Evolutionary conservation across 345 rosid species (phyloP), one percentile per base, ranked within the genome.

Genomic region (Melastoma malabathricum): DNA sequence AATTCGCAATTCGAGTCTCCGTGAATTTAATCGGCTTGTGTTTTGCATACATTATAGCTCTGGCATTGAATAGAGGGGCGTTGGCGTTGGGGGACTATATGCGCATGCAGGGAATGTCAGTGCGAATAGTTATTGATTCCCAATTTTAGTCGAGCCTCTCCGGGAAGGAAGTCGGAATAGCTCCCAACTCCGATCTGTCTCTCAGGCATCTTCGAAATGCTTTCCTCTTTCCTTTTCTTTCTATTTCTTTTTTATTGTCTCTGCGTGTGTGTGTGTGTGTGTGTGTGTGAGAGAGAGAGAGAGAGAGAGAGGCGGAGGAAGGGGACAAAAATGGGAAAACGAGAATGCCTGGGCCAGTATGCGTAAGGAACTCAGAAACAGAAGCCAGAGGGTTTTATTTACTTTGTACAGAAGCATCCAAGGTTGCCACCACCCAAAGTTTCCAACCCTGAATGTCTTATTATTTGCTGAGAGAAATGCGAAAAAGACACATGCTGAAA

Each of bases 371-470:
- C 22, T 47, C 50, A 46, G 13, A 48, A 48, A 23, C 29, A 23
- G 52, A 14, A 34, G 25, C 17, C 10, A 14, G 14, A n/a, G 54
- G 20, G 41, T 4, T 62, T 47, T 31, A 46, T 17, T 73, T 69
- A 58, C 87, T 82, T 80, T 58, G 71, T 59, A 53, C 69, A 58
- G 60, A 82, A 82, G 93, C 81, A 74, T 77, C 66, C 77, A 68
- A 75, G 85, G 82, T 71, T 22, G 58, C 65, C 61, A 58, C 67
- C 25, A 31, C 44, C 16, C 17, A 63, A 51, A 59, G 71, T 60
- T 57, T 47, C 58, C 67, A 52, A 9, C 56, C 58, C 59, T 73
- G 72, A 62, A 54, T 34, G 51, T 62, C 68, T 67, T 51, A 20
- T 67, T 67, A 56, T 66, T 22, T 66, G 64, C 66, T 68, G 76